phyloP scores from a whole-genome alignment of 768 basidiomycete genomes.

The Jaapia argillacea region DNA sequence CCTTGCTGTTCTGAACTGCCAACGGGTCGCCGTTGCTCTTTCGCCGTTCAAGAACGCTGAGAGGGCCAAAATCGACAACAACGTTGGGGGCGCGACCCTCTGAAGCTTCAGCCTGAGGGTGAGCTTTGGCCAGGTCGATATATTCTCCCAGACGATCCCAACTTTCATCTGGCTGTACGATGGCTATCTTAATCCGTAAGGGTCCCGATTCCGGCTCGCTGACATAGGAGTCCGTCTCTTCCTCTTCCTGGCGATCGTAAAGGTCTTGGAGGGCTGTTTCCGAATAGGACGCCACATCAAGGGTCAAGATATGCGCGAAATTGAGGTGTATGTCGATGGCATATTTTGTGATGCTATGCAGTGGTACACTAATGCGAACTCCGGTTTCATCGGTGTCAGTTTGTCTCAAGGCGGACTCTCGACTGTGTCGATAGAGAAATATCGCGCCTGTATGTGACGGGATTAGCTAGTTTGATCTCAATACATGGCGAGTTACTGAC shows the following conservation, averaged over 20 bases:
- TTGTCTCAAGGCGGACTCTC: slow-evolving; percentile 19
- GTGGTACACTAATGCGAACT: slow-evolving; percentile 36
- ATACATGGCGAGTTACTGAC: slow-evolving; percentile 14
- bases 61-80: slow-evolving; percentile 33
- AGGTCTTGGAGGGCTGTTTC: too few species aligned
- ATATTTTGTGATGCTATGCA: slow-evolving; percentile 24
- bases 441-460: slow-evolving; percentile 26
- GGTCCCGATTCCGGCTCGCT: slow-evolving; percentile 1
- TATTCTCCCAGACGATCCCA: slow-evolving; percentile 20
- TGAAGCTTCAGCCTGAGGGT: neutral
- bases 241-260: neutral
- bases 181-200: slow-evolving; percentile 21
- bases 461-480: neutral
- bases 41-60: slow-evolving; percentile 21
- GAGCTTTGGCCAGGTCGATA: slow-evolving; percentile 20
- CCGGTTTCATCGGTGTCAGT: slow-evolving; percentile 23
- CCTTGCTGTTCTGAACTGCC: slow-evolving; percentile 14
- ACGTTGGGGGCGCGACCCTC: slow-evolving; percentile 13
- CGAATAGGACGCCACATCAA: too few species aligned
- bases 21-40: slow-evolving; percentile 1
- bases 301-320: slow-evolving; percentile 10
- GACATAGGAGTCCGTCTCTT: neutral
- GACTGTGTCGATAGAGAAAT: slow-evolving; percentile 34
- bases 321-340: slow-evolving; percentile 10
- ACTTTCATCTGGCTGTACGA: slow-evolving; percentile 13